Percentiles rank a stretch among this genome's conserved stretches.
Conservation (phyloP, 176 grass and related monocot genomes). For the Dendrocalamus sinicus region DNA sequence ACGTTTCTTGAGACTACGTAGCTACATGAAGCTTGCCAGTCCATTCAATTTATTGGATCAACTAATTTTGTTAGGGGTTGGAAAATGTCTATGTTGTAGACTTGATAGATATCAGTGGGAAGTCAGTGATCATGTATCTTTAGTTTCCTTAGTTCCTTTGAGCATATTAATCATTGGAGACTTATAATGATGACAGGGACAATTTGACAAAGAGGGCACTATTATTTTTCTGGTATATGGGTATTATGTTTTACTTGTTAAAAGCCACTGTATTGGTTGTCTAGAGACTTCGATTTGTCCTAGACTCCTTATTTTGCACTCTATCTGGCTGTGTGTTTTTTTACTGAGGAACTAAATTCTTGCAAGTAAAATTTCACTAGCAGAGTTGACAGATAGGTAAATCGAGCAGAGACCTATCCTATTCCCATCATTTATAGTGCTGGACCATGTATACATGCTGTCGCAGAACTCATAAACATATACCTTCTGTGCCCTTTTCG, state of each 20-base stretch:
- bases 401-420: not conserved
- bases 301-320: not conserved
- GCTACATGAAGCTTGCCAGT: not conserved
- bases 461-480: slow-evolving; percentile 24
- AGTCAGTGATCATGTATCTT: not conserved
- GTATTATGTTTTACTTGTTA: not conserved
- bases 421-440: slow-evolving; percentile 25
- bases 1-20: not conserved
- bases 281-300: not conserved
- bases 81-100: not conserved
- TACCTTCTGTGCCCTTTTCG: slow-evolving; percentile 22
- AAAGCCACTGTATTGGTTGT: not conserved
- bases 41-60: not conserved
- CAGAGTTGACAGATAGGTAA: not conserved
- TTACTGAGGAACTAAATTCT: not conserved
- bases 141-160: not conserved
- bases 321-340: not conserved
- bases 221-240: not conserved
- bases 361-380: not conserved
- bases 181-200: not conserved
- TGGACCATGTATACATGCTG: slow-evolving; percentile 29
- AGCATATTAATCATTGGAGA: not conserved
- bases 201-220: not conserved
- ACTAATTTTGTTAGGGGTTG: not conserved
- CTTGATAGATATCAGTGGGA: not conserved